Base-by-base conservation (phyloP, 352 stramenopile genomes). In the Globisporangium nodosum region DNA sequence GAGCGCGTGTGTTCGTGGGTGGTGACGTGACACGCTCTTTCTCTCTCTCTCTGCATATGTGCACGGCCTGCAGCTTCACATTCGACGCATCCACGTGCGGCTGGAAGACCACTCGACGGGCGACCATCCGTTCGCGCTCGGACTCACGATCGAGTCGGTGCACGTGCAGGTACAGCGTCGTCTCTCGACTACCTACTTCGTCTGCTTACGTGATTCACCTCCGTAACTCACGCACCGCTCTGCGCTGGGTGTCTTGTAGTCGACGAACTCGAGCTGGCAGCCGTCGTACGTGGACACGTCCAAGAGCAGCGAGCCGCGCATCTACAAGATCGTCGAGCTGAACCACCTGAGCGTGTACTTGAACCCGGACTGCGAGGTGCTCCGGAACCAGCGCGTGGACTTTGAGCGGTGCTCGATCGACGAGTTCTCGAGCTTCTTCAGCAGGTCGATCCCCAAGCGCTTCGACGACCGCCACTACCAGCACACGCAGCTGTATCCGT, bases 241-340 rank as follows among this genome's bases (percentile, higher is more conserved):
- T 43, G 37, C 16, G 12, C 0, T 43, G 37, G 37, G 31, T 31
- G 1, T n/a, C 40, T 13, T 42, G 11, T 63, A 96, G 79, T 96
- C 87, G 3, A 96, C 87, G 2, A 92, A 94, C 57, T 88, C 83
- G 3, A 90, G 81, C 47, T 96, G 87, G 87, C 85, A 94, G 57
- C 81, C 83, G 2, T 88, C 83, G 7, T 96, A 92, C 27, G 75
- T 96, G 13, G 84, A 95, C 48, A 80, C 71, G 7, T 73, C 74
- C 2, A 90, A 89, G 51, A 92, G 65, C 62, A 88, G 78, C 42
- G 87, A 93, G 51, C 81, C 85, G n/a, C 78, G 86, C 1, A 94
- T 96, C 57, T 96, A 92, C 60, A 96, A 96, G 64, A 89, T 85
- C 55, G 76, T 96, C 15, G 83, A 94, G 64, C 68, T 96, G 33